phyloP scores from a whole-genome alignment of 2,329 filamentous ascomycete species.

The Fusarium mexicanum region DNA sequence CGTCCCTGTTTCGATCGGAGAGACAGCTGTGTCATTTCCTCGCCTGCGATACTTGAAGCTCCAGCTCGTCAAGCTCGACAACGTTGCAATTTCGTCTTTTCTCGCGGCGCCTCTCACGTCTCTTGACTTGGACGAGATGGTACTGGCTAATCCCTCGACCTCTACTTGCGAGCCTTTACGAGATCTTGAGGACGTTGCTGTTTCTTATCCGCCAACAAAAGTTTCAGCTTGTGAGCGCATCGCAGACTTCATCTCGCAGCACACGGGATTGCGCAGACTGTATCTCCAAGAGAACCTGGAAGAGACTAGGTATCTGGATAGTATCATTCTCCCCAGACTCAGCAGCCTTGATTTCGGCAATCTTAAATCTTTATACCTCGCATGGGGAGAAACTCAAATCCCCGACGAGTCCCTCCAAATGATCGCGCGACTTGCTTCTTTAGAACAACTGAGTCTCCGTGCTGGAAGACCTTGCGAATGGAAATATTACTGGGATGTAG shows the following conservation, averaged over 20 bases:
- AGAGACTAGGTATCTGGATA: not conserved
- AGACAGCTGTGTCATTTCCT: not conserved
- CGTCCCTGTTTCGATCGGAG: not conserved
- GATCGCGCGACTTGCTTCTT: slow-evolving; percentile 10
- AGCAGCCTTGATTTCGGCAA: not conserved
- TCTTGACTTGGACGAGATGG: not conserved
- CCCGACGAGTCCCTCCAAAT: not conserved
- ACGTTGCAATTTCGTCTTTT: not conserved
- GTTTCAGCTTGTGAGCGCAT: not conserved
- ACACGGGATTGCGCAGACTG: not conserved
- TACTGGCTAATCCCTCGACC: not conserved
- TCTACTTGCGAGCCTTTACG: not conserved
- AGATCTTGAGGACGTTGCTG: not conserved
- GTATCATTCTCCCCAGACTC: slow-evolving; percentile 15
- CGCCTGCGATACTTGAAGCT: not conserved
- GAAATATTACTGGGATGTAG: not conserved
- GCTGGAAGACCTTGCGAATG: not conserved
- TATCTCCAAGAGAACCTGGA: not conserved
- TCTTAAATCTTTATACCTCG: slow-evolving; percentile 15
- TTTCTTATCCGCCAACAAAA: not conserved
- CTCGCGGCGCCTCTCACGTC: not conserved
- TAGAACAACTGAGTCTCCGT: slow-evolving; percentile 17
- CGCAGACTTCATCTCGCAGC: not conserved
- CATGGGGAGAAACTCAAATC: slow-evolving; percentile 11
- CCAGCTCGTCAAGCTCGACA: not conserved